Evolutionary conservation across 164 flowering plant species (phyloP), one percentile per base, ranked within the genome.

Genomic region (Brasenia schreberi): DNA sequence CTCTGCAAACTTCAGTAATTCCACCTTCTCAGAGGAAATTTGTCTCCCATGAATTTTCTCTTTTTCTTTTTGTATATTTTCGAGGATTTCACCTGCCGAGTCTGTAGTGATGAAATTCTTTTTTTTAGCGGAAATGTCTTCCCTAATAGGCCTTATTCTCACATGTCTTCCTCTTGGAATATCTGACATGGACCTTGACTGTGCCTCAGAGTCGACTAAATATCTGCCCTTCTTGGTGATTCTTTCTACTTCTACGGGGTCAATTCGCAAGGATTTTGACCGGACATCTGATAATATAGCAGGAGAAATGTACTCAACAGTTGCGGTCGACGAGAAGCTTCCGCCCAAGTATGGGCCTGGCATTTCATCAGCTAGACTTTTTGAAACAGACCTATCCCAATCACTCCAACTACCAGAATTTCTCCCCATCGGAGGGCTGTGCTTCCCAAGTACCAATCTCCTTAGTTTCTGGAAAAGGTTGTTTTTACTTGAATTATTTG

Each of bases 1-100:
- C 65, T 78, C 79, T 6, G 96, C 96, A 71, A 77, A 85, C 74
- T 89, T 89, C 66, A 68, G 70, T 78, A 91, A 61, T 53, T 87
- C 85, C 3, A 74, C 60, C 76, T 80, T 84, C 60, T 73, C 75
- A 23, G 6, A 23, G 14, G 70, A 42, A 19, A 77, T 76, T 0
- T 62, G 23, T 5, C 74, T 76, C 18, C 61, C 73, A 64, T 77
- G 70, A 5, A 60, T 64, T 7, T n/a, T 60, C 42, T 64, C 63
- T 16, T 14, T 19, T 18, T 69, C 81, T 3, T 45, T 74, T 11
- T 49, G 56, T 49, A 39, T 59, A 70, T 69, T 71, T 10, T 59
- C 66, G 14, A 49, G 56, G 16, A 12, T 18, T 4, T 71, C 67
- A 39, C 77, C 59, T 45, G 75, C 76, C 11, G 66, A 65, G 64